Evolutionary conservation across 1,284 basidiomycete genomes (phyloP), one percentile per base, ranked within the genome.

Genomic region (Moniliella sp.): DNA sequence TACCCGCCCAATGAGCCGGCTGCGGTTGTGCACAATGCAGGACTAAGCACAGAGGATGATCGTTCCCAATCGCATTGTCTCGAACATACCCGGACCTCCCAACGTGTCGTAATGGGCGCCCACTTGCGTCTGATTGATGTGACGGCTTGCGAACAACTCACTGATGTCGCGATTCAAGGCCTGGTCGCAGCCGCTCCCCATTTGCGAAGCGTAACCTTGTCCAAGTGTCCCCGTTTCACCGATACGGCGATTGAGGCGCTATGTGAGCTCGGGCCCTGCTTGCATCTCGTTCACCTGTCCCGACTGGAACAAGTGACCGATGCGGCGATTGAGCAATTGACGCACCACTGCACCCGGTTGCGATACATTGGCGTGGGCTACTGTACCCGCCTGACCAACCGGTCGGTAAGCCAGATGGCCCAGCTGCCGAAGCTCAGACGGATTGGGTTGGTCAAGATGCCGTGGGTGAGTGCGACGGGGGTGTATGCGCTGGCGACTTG

Each of bases 361-460:
- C 69, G 91, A 45, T 99, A 97, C 59, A 75, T 99, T 38, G 91
- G 97, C 61, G 74, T 99, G 43, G 91, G 91, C 3, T 88, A 86
- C 84, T 99, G 88, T 48, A 66, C 72, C 1, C 68, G 74, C 26
- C 65, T 99, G 26, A 91, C 88, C 10, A 91, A 99, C 57, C 73
- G 82, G 67, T 81, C 80, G 30, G 81, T 97, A 2, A 76, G 81
- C 47, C 86, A 94, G 58, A 68, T 99, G 15, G 75, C 86, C 1
- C 68, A 71, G 31, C 67, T 97, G 35, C 79, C 81, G 11, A 91
- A 93, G 53, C 69, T 99, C 35, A 76, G 83, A 28, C 74, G 91
- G 2, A 79, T 99, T 40, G 91, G 91, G 27, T 74, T 99, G n/a
- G 91, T 97, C 28, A 75, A 23, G 21, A n/a, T 23, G 21, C 9